Percentiles rank a stretch among this genome's conserved stretches.
These are phyloP conservation scores for Helotiales sp. DNA, from an alignment of 2,329 filamentous ascomycete species.

Conservation along the genomic window DNA sequence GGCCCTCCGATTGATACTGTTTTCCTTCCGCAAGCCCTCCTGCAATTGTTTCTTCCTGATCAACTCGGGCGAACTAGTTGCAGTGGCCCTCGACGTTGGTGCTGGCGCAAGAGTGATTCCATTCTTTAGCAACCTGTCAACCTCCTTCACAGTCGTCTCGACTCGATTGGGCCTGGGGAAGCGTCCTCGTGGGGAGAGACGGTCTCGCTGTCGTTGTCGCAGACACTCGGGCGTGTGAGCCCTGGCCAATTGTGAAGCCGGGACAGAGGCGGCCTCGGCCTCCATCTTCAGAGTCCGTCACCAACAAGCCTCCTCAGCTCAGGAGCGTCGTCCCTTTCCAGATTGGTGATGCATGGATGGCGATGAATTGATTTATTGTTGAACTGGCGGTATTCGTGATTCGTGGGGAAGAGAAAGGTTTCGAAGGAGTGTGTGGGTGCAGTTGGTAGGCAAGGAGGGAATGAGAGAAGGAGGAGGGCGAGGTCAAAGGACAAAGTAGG, in stretches of 20 bases:
- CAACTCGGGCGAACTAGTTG: conserved; percentile 32
- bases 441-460: neutral
- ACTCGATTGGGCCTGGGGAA: conserved; percentile 34
- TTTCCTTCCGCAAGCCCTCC: conserved; percentile 40
- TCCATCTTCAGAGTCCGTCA: conserved; percentile 27
- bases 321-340: conserved; percentile 31
- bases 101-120: conserved; percentile 35
- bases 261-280: conserved; percentile 25
- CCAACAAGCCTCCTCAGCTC: conserved; percentile 17
- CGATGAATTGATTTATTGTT: neutral
- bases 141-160: conserved; percentile 34
- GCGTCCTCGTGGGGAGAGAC: conserved; percentile 41
- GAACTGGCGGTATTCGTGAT: neutral
- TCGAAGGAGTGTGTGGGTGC: neutral
- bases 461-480: conserved; percentile 4
- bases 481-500: neutral
- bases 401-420: neutral
- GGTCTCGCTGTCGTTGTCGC: conserved; percentile 45
- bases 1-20: conserved; percentile 36
- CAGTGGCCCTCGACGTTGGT: conserved; percentile 33
- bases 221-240: conserved; percentile 39
- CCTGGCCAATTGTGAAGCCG: conserved; percentile 26
- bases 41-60: conserved; percentile 36
- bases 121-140: conserved; percentile 26
- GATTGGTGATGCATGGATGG: conserved; percentile 38